These are phyloP conservation scores for Amoebophrya sp. DNA, from an alignment of 169 alveolate species.

Conservation along the genomic window DNA sequence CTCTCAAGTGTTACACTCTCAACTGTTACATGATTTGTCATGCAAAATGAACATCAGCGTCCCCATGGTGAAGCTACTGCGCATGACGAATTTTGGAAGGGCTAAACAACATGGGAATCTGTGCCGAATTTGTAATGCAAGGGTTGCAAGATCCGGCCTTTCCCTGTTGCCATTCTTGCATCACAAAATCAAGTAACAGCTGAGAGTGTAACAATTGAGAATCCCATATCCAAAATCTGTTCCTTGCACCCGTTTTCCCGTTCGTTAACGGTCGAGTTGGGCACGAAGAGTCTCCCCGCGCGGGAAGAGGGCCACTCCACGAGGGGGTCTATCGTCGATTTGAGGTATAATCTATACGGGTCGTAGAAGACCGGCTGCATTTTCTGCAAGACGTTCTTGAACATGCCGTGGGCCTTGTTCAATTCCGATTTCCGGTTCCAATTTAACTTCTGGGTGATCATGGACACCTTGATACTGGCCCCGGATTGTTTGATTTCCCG, in stretches of 20 bases:
- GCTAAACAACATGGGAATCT: too few species aligned
- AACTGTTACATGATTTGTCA: too few species aligned
- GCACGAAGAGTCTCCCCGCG: not conserved
- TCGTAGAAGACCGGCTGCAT: not conserved
- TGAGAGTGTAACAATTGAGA: not conserved
- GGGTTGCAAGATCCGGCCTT: too few species aligned
- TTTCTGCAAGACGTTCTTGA: not conserved
- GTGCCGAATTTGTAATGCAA: too few species aligned
- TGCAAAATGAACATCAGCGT: too few species aligned
- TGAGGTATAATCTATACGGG: not conserved
- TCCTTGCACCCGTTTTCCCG: not conserved
- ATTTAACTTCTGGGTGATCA: not conserved
- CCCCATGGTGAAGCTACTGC: too few species aligned
- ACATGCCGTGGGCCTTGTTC: not conserved
- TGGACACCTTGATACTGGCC: not conserved
- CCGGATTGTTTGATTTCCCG: not conserved
- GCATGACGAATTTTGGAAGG: too few species aligned
- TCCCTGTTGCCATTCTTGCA: too few species aligned
- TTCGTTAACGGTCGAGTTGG: not conserved
- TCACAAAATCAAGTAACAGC: too few species aligned
- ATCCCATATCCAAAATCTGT: not conserved
- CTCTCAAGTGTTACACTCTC: too few species aligned
- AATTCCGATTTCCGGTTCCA: not conserved
- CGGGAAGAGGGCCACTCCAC: constrained; percentile 9
- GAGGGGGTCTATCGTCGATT: not conserved